Evolutionary conservation across 768 basidiomycete species (phyloP), one percentile per base, ranked within the genome.

Genomic region (Mycena polygramma): DNA sequence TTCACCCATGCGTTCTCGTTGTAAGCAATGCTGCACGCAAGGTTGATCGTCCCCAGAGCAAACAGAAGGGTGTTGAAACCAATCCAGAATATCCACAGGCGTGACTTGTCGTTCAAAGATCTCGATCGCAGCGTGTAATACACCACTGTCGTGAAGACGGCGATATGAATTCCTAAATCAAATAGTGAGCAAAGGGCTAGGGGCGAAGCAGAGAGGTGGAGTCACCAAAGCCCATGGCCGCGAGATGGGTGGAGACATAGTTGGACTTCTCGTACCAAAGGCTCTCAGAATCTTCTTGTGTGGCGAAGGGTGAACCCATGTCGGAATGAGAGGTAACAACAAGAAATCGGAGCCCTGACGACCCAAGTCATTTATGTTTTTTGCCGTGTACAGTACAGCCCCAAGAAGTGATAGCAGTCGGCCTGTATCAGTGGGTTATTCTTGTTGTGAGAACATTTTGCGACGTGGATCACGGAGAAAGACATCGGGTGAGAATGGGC

Each of bases 1-100:
- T 73, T 69, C 19, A 73, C 39, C 68, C 67, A 73, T 17, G 71
- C 71, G 53, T 69, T 68, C 58, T 73, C 62, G 57, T 73, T 73
- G 48, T n/a, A 46, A 55, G 37, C 52, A 13, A 73, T 65, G 57
- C 55, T 70, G 57, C 71, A 73, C 39, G 62, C 71, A 15, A 73
- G 68, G 54, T 73, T 70, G 57, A 69, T 73, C 19, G 71, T 73
- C 20, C 71, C 71, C 24, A 70, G 22, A 4, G 62, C 52, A 30
- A 73, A 73, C 26, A 60, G 45, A 35, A 62, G 26, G 5, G 52
- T 35, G 37, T 59, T 73, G 68, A 73, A 65, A 24, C 39, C 14
- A 5, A 73, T 68, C 68, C 72, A 71, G 48, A 63, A 57, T 19
- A 69, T 58, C 68, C 68, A 63, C 39, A 53, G 57, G 14, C 54